Conservation (phyloP, 2,329 filamentous ascomycete species). For the Paraphaeosphaeria sporulosa region DNA sequence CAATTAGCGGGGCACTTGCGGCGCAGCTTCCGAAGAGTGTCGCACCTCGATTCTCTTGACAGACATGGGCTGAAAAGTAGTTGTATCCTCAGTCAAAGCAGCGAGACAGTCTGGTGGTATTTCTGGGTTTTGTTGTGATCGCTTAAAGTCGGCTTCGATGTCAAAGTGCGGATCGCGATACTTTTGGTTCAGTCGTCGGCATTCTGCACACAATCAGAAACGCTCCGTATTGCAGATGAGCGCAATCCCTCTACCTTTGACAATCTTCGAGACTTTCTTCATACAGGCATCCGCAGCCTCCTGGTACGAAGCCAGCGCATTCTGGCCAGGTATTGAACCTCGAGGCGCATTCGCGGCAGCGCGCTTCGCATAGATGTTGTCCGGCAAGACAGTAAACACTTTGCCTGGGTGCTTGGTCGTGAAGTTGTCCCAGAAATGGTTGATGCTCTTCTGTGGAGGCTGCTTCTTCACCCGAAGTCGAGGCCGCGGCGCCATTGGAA, state of each 20-base stretch:
- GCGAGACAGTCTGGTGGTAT: conserved; percentile 59
- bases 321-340: conserved; percentile 65
- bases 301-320: conserved; percentile 73
- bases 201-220: conserved; percentile 53
- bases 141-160: conserved; percentile 77
- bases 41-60: conserved; percentile 72
- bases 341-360: conserved; percentile 65
- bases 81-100: conserved; percentile 51
- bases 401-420: conserved; percentile 75
- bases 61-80: conserved; percentile 67
- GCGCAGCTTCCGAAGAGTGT: conserved; percentile 10
- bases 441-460: conserved; percentile 71
- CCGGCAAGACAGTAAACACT: conserved; percentile 74
- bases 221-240: no score
- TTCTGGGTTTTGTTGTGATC: conserved; percentile 39
- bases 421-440: conserved; percentile 76
- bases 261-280: conserved; percentile 65
- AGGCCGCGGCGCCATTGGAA: conserved; percentile 27
- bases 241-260: conserved; percentile 38
- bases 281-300: conserved; percentile 74
- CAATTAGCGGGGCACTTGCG: conserved; percentile 24
- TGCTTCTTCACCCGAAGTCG: conserved; percentile 54
- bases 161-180: conserved; percentile 90
- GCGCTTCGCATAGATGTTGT: conserved; percentile 69
- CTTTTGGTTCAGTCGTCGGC: conserved; percentile 80